Conservation (phyloP, 331 rosid genomes). For the Telfairia occidentalis region DNA sequence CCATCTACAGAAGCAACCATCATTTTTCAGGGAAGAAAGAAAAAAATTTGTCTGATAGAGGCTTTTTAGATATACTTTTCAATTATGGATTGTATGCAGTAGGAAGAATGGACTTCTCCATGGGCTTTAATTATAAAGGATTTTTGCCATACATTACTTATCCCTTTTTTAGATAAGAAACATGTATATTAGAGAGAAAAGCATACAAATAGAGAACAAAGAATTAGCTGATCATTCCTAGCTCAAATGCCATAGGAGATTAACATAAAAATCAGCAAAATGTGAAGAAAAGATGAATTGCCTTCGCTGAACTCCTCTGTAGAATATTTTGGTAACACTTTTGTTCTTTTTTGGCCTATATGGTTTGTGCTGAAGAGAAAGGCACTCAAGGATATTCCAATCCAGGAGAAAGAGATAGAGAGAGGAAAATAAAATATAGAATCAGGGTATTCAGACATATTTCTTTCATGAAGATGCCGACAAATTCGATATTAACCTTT, state of each 20-base stretch:
- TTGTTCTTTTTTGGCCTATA: not conserved
- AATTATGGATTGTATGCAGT: not conserved
- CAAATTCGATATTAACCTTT: constrained; percentile 40
- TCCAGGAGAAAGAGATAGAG: not conserved
- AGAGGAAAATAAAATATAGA: not conserved
- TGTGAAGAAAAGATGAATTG: not conserved
- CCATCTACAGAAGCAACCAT: not conserved
- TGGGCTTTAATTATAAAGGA: not conserved
- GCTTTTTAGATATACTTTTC: not conserved
- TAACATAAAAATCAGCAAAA: not conserved
- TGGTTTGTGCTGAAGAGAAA: not conserved
- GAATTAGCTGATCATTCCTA: not conserved
- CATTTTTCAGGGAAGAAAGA: not conserved
- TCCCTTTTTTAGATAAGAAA: not conserved
- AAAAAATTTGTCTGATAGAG: not conserved
- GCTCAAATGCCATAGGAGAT: not conserved
- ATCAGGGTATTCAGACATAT: not conserved
- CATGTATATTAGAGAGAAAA: not conserved
- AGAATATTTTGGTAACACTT: not conserved
- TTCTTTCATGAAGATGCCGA: constrained; percentile 9
- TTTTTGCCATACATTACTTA: not conserved
- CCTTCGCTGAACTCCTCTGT: not conserved
- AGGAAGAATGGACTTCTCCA: not conserved
- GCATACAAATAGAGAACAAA: not conserved
- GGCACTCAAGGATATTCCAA: not conserved